Evolutionary conservation across 768 basidiomycete genomes (phyloP).

Genomic region (Gloeostereum incarnatum): DNA sequence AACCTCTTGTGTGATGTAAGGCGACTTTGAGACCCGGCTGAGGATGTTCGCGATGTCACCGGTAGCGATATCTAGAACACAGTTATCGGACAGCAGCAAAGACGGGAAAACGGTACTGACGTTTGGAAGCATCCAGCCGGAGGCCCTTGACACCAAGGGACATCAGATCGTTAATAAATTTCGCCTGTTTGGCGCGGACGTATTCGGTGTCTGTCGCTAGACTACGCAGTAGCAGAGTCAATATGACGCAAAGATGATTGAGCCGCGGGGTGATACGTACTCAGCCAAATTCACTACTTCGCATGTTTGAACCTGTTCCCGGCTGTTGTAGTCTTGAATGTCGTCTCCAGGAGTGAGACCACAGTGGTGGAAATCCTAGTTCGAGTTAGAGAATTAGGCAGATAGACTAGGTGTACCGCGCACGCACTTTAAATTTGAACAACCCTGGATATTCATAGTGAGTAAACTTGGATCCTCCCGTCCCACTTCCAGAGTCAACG

Average conservation of each 20-base stretch:
- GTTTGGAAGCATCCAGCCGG: constrained; percentile 56
- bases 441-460: constrained; percentile 47
- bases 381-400: neutral
- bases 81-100: neutral
- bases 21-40: constrained; percentile 24
- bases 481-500: constrained; percentile 35
- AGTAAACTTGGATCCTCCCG: constrained; percentile 39
- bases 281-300: constrained; percentile 21
- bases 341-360: constrained; percentile 41
- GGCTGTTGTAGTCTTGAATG: constrained; percentile 45
- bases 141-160: constrained; percentile 55
- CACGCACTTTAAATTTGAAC: constrained; percentile 30
- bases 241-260: neutral
- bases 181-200: constrained; percentile 43
- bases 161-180: constrained; percentile 50
- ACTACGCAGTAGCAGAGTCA: constrained; percentile 21
- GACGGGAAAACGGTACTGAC: constrained; percentile 20
- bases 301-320: constrained; percentile 49
- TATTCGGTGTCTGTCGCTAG: constrained; percentile 55
- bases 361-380: constrained; percentile 54
- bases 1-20: constrained; percentile 60
- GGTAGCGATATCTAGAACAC: constrained; percentile 38
- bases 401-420: neutral
- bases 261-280: neutral
- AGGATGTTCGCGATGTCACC: constrained; percentile 47